These are phyloP conservation scores for Populus ilicifolia DNA, from an alignment of 345 rosid species.

Conservation along the genomic window DNA sequence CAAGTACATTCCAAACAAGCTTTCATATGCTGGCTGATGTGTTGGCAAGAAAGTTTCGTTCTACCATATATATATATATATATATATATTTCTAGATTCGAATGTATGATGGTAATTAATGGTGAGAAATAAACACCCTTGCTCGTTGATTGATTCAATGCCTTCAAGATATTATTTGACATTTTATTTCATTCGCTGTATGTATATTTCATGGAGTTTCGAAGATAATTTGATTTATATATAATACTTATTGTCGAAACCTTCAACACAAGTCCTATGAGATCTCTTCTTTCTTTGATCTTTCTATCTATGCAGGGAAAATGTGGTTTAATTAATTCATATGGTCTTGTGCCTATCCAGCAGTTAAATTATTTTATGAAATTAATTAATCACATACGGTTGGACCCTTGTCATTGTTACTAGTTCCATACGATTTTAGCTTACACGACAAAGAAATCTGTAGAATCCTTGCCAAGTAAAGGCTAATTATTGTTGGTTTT, in stretches of 20 bases:
- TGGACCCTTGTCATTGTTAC: conserved; percentile 11
- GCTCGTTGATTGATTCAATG: too few species aligned
- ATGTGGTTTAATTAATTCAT: neutral
- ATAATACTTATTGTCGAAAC: neutral
- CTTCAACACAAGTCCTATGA: neutral
- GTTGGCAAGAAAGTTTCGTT: too few species aligned
- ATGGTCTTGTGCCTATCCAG: neutral
- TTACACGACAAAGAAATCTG: neutral
- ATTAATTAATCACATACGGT: neutral
- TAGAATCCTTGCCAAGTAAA: neutral
- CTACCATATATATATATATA: too few species aligned
- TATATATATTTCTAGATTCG: too few species aligned
- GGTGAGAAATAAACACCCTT: too few species aligned
- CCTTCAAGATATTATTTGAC: too few species aligned
- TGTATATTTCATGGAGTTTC: neutral
- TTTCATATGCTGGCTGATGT: too few species aligned
- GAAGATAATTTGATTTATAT: neutral
- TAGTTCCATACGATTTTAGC: neutral
- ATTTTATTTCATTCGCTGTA: too few species aligned
- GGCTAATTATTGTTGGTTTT: neutral
- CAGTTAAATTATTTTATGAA: neutral
- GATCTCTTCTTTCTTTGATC: neutral
- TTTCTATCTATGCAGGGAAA: neutral
- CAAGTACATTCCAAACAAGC: too few species aligned
- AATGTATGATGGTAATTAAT: too few species aligned